Percentiles rank a stretch among this genome's conserved stretches.
These are phyloP conservation scores for Neopestalotiopsis clavispora DNA, from an alignment of 2,329 filamentous ascomycete genomes.

Conservation along the genomic window DNA sequence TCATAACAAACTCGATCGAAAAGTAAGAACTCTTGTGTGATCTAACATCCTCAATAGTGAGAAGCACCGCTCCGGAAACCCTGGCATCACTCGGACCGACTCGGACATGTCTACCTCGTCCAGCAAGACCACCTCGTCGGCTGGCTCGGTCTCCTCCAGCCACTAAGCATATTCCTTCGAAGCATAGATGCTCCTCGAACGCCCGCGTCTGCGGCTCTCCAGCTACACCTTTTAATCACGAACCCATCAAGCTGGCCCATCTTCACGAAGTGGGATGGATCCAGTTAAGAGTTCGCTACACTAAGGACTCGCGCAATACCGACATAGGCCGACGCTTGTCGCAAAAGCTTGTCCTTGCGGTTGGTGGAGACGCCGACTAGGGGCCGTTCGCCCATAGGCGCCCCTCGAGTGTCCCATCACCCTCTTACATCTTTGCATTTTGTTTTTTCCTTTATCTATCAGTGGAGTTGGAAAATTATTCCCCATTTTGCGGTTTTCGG, in stretches of 20 bases:
- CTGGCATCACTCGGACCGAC: conserved; percentile 29
- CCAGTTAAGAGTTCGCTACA: neutral
- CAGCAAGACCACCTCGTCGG: conserved; percentile 20
- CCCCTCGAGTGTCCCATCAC: neutral
- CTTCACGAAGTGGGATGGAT: neutral
- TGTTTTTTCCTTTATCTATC: neutral
- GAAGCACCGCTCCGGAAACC: conserved; percentile 7
- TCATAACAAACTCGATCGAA: neutral
- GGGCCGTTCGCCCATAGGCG: neutral
- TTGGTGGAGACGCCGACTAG: neutral
- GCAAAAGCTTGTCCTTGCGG: conserved; percentile 14
- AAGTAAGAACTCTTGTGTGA: no score
- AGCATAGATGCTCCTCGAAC: no score
- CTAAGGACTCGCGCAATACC: neutral
- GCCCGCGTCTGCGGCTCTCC: neutral
- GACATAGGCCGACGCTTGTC: conserved; percentile 1
- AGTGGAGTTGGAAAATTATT: conserved; percentile 18
- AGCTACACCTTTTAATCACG: neutral
- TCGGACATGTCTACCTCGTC: conserved; percentile 32
- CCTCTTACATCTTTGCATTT: neutral
- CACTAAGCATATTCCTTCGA: conserved; percentile 3
- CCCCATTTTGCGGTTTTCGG: conserved; percentile 11
- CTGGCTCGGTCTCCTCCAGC: conserved; percentile 4
- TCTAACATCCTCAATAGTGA: conserved; percentile 15
- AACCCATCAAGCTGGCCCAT: neutral